Percentiles rank a stretch among this genome's conserved stretches.
phyloP scores from a whole-genome alignment of 768 basidiomycete genomes.

The Lactifluus echinatus region DNA sequence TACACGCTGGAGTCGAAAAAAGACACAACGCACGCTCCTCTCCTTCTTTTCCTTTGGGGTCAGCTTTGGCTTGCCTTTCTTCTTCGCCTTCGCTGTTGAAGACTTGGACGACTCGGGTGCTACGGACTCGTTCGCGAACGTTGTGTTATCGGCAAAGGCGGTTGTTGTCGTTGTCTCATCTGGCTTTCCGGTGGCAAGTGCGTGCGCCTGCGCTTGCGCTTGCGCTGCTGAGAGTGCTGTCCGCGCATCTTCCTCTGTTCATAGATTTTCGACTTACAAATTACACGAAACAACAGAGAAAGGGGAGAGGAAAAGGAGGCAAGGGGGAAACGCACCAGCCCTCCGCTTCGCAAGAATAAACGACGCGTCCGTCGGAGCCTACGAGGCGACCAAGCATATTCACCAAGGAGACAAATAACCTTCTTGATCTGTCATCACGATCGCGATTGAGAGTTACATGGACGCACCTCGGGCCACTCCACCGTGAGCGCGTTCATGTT shows the following conservation, averaged over 20 bases:
- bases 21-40: constrained; percentile 49
- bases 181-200: constrained; percentile 28
- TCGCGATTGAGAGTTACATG: no score
- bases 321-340: constrained; percentile 39
- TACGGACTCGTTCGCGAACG: constrained; percentile 33
- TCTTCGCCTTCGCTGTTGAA: constrained; percentile 34
- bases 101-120: constrained; percentile 25
- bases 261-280: constrained; percentile 2
- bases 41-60: constrained; percentile 80
- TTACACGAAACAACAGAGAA: neutral
- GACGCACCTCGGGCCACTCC: constrained; percentile 78
- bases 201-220: constrained; percentile 32
- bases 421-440: neutral
- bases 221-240: constrained; percentile 42
- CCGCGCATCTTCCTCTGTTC: constrained; percentile 50
- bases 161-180: constrained; percentile 26
- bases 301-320: no score
- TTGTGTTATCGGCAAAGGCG: constrained; percentile 28
- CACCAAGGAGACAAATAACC: neutral
- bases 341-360: constrained; percentile 50
- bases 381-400: no score
- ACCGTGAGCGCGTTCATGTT: constrained; percentile 93
- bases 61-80: constrained; percentile 55
- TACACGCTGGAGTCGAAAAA: no score
- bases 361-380: constrained; percentile 23